Base-by-base conservation (phyloP, 2,329 filamentous ascomycete genomes). In the Penicillium sp. region DNA sequence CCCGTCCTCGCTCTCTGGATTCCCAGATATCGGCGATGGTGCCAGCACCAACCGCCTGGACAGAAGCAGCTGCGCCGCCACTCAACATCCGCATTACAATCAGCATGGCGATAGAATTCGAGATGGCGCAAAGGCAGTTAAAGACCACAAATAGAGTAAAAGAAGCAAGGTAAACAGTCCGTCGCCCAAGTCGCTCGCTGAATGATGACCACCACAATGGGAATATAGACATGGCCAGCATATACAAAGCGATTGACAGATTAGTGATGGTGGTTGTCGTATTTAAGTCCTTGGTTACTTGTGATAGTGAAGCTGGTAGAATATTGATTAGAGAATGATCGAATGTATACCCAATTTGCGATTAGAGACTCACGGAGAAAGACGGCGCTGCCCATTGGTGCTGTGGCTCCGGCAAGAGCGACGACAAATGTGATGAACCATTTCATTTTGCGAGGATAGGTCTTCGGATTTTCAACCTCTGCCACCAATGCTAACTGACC, bases 141-240 rank as follows among this genome's bases (percentile, higher is more conserved):
- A 89, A 93, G 37, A 92, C 59, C 51, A 87, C 77, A 67, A 90
- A 92, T 14, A 93, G 76, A 22, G 80, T 69, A 70, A 94, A 94
- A 0, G 88, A 91, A 33, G 83, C 74, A 31, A 95, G 74, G 69
- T 93, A 94, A 63, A 95, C 88, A n/a, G 85, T 86, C 22, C 90
- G 84, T 38, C 90, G 84, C 12, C 90, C 90, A 1, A 80, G 68
- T 4, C 75, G 75, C 64, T 94, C 90, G 9, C 88, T 90, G 67
- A 94, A 91, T 1, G 87, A 87, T 1, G 88, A 90, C 89, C 89
- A 94, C 90, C 90, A 94, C 0, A 95, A 79, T 0, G 90, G 90
- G 62, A 91, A 93, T 42, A 94, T 90, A 53, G 86, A 84, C 89
- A 94, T 90, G 63, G 83, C 78, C 5, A 94, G 78, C 89, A 94